Evolutionary conservation across 805 yeast species (phyloP), one percentile per base, ranked within the genome.

Genomic region (Wickerhamomyces pijperi): DNA sequence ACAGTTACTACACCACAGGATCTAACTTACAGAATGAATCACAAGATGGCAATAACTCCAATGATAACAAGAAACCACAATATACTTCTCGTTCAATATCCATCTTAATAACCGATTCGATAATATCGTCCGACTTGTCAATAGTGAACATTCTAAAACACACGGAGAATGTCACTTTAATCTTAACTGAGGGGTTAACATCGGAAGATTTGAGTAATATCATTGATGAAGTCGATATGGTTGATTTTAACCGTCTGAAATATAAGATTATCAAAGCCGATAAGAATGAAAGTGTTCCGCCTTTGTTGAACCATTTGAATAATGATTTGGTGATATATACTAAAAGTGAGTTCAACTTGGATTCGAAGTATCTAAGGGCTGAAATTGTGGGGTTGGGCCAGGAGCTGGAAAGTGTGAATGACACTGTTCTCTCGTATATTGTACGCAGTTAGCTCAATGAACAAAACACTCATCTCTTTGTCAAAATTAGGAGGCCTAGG

Each of bases 261-360:
- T 46, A 41, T 36, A 51, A 51, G 23, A 39, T 47, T 2, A 50
- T 51, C 12, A 59, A 58, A 36, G 70, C 77, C 36, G 68, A 64
- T n/a, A 65, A 71, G 1, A 59, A 59, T 39, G 58, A 55, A 12
- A 78, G 82, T 3, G 53, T 74, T 12, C 68, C 73, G 59, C 74
- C 77, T 29, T 62, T 76, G n/a, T 60, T 74, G 18, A 74, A 73
- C 43, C 79, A 74, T 41, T 38, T 76, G 19, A 54, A 58, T 18
- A 62, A 70, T 28, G 61, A 65, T 17, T 40, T 51, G 7, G 39
- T 64, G 5, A 12, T 44, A 61, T 35, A 46, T 60, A 3, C 51
- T 53, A 1, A 35, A 46, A 4, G 53, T 46, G 28, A 65, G 60
- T 20, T 32, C 58, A 8, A 0, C 41, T 39, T 2, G 65, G 55